These are phyloP conservation scores for Rhodofomes roseus DNA, from an alignment of 1,284 basidiomycete species.

Conservation along the genomic window DNA sequence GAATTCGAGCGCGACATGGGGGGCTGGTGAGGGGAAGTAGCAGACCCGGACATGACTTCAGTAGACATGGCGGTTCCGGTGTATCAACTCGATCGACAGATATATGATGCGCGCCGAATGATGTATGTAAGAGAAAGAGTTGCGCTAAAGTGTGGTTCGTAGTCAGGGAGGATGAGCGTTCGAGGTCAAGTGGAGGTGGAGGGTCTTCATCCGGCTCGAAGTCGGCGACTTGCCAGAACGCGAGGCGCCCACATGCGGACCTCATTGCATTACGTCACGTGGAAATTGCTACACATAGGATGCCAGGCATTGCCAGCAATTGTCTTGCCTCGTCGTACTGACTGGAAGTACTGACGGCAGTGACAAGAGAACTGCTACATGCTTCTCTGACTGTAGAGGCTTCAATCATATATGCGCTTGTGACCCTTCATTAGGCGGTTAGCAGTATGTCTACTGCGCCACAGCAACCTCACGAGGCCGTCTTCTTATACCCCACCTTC, in stretches of 20 bases:
- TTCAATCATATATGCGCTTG: no score
- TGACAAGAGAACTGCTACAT: no score
- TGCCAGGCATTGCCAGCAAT: no score
- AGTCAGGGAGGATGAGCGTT: not conserved
- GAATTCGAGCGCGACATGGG: slow-evolving; percentile 30
- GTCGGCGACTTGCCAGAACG: not conserved
- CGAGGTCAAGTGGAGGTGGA: slow-evolving; percentile 1
- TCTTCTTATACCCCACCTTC: no score
- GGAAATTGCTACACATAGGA: not conserved
- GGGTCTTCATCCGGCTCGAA: not conserved
- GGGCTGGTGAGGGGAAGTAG: slow-evolving; percentile 17
- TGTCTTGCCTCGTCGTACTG: no score
- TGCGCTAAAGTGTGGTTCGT: not conserved
- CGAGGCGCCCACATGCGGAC: not conserved
- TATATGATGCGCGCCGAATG: not conserved
- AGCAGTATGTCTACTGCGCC: no score
- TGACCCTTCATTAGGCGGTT: no score
- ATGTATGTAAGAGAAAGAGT: not conserved
- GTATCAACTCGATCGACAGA: not conserved
- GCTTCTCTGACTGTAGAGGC: no score
- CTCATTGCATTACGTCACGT: slow-evolving; percentile 1
- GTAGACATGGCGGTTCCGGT: slow-evolving; percentile 4
- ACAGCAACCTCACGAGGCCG: no score
- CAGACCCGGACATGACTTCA: slow-evolving; percentile 5
- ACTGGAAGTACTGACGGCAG: no score